Base-by-base conservation (phyloP, 148 eudicot species). In the Camellia sinensis region DNA sequence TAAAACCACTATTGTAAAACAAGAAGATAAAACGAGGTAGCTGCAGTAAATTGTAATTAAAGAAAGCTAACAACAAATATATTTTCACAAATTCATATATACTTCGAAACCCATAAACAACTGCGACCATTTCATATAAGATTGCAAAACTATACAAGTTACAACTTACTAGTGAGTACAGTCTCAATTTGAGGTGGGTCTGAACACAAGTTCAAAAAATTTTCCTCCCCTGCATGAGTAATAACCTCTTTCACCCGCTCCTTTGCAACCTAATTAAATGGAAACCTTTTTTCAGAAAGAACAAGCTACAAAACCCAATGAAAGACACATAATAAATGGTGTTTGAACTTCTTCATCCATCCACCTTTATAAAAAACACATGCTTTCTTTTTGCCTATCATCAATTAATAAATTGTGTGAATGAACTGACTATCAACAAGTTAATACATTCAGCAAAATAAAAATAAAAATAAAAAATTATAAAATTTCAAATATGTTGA, bases 201-300 rank as follows among this genome's bases (percentile, higher is more conserved):
- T 59, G 89, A 80, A 80, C 74, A 82, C 56, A 85, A 69, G 59
- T 88, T 83, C 17, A 88, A 67, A 72, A 82, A 19, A 40, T 89
- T 92, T 76, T 79, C 83, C 65, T 89, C 89, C 79, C 86, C 97
- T 52, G 95, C 94, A 82, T 85, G 87, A 79, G 97, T 81, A 83
- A 96, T 90, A 82, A 91, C 91, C 89, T 92, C 90, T 77, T 87
- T 88, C 84, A 94, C 75, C 86, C 86, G 88, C 85, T 82, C 85
- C 89, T 85, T 92, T 54, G 92, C 90, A 78, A 84, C 95, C 99
- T 96, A 86, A 78, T 82, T 85, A 81, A 87, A 77, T 75, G 41
- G 73, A 80, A 79, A 83, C 83, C 59, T 57, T 44, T 59, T 77
- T 68, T 89, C 72, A 89, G 81, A 82, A 86, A 73, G 2, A 65